Conservation (phyloP, 495 filamentous ascomycete genomes). For the Tetracladium marchalianum region DNA sequence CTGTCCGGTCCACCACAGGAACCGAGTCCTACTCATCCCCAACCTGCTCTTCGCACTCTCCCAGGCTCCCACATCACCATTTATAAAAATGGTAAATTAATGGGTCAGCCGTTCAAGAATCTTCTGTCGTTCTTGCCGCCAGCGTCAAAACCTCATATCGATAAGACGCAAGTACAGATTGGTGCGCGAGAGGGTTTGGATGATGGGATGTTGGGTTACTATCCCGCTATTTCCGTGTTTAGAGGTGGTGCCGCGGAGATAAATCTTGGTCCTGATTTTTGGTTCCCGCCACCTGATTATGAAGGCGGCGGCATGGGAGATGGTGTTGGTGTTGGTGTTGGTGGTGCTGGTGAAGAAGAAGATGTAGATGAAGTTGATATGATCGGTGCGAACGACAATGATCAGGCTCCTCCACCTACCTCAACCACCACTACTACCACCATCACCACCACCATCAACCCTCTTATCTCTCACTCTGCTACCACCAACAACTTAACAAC, state of each 20-base stretch:
- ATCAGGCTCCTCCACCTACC: constrained; percentile 1
- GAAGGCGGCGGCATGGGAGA: no score
- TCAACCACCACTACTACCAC: no score
- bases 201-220: constrained; percentile 91
- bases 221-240: constrained; percentile 87
- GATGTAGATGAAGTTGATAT: constrained; percentile 39
- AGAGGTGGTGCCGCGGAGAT: constrained; percentile 82
- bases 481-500: constrained; percentile 3
- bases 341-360: constrained; percentile 26
- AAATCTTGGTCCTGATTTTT: constrained; percentile 86
- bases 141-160: constrained; percentile 54
- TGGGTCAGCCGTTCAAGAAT: constrained; percentile 83
- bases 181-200: constrained; percentile 77
- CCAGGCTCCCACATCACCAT: constrained; percentile 78
- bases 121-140: constrained; percentile 89
- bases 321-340: constrained; percentile 36
- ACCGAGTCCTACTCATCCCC: constrained; percentile 55
- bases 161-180: constrained; percentile 39
- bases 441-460: not conserved
- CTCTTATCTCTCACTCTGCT: no score
- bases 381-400: constrained; percentile 21
- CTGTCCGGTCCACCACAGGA: constrained; percentile 18
- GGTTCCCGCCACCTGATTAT: constrained; percentile 63
- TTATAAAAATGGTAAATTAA: constrained; percentile 80
- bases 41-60: constrained; percentile 66